Evolutionary conservation across 2,329 filamentous ascomycete species (phyloP).

Genomic region (Claviceps sp.): DNA sequence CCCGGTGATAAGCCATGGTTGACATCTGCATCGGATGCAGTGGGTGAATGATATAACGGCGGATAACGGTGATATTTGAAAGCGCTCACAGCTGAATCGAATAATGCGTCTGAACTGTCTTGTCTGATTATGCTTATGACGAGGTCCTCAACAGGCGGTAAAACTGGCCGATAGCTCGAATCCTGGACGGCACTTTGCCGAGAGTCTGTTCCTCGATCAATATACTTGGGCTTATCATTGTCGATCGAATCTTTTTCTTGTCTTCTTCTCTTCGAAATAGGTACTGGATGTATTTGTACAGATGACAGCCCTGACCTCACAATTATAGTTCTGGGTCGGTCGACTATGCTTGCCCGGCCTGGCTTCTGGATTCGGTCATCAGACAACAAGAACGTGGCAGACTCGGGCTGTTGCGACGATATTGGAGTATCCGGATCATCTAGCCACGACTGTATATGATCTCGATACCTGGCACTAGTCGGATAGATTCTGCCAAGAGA

Average conservation of each 20-base stretch:
- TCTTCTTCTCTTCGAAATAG: slow-evolving; percentile 17
- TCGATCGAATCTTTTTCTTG: slow-evolving; percentile 11
- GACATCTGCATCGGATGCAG: slow-evolving; percentile 10
- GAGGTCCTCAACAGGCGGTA: slow-evolving; percentile 42
- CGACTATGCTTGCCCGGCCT: slow-evolving; percentile 13
- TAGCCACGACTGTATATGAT: slow-evolving; percentile 14
- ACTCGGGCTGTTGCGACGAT: slow-evolving; percentile 12
- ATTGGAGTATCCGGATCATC: slow-evolving; percentile 8
- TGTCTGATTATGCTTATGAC: slow-evolving; percentile 38
- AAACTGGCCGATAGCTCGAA: slow-evolving; percentile 26
- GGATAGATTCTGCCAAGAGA: slow-evolving; percentile 25
- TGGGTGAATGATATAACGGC: slow-evolving; percentile 12
- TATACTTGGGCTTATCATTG: slow-evolving; percentile 16
- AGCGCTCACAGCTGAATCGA: slow-evolving; percentile 33
- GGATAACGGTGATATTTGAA: slow-evolving; percentile 23
- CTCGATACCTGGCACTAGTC: slow-evolving; percentile 17
- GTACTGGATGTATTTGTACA: slow-evolving; percentile 17
- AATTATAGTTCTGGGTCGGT: slow-evolving; percentile 15
- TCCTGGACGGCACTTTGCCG: slow-evolving; percentile 12
- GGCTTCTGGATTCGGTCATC: slow-evolving; percentile 11
- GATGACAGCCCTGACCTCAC: slow-evolving; percentile 16
- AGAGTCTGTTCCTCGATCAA: slow-evolving; percentile 28
- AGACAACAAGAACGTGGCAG: slow-evolving; percentile 14
- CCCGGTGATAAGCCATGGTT: slow-evolving; percentile 11
- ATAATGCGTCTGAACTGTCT: slow-evolving; percentile 24